Conservation (phyloP, 2,329 filamentous ascomycete species). For the Botrytis aclada region DNA sequence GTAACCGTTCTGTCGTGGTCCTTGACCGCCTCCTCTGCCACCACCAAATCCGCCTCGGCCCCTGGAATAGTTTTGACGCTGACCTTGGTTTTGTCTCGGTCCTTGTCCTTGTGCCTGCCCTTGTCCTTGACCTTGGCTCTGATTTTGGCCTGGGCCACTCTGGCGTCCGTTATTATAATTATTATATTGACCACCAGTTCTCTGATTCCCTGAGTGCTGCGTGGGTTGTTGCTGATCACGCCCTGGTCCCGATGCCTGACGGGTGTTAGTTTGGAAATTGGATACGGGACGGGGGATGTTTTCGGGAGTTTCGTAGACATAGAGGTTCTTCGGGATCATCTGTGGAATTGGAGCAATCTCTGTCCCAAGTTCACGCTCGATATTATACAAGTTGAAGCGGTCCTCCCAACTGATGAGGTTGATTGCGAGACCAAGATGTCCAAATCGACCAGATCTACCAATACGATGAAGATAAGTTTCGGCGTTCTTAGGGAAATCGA, state of each 20-base stretch:
- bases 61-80: conserved; percentile 17
- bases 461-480: conserved; percentile 99
- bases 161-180: conserved; percentile 33
- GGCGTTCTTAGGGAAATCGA: conserved; percentile 98
- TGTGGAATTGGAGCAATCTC: conserved; percentile 96
- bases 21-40: conserved; percentile 31
- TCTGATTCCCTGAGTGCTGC: conserved; percentile 30
- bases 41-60: conserved; percentile 27
- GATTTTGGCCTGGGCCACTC: conserved; percentile 29
- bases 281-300: conserved; percentile 82
- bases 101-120: conserved; percentile 33
- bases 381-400: conserved; percentile 97
- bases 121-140: conserved; percentile 33
- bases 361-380: conserved; percentile 93
- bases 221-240: conserved; percentile 32
- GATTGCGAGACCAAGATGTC: conserved; percentile 94
- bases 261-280: conserved; percentile 41
- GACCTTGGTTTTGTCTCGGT: conserved; percentile 27
- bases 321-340: conserved; percentile 94
- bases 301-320: conserved; percentile 96
- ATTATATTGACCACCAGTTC: conserved; percentile 25
- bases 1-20: conserved; percentile 33
- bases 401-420: conserved; percentile 99
- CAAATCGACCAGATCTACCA: conserved; percentile 94
- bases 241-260: conserved; percentile 30